Base-by-base conservation (phyloP, 495 filamentous ascomycete species). In the Cairneyella variabilis region DNA sequence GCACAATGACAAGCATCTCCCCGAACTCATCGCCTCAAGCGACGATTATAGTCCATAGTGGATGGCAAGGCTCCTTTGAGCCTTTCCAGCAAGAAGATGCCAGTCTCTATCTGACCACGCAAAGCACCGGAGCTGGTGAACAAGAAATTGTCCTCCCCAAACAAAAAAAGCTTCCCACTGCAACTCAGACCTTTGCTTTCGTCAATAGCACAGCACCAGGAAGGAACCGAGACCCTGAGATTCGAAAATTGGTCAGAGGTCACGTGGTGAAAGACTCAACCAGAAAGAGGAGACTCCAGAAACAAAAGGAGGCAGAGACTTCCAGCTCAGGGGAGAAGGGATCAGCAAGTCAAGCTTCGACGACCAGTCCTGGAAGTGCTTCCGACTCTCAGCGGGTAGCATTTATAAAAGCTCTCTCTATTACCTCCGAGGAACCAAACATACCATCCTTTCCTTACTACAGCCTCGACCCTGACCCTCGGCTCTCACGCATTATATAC, bases 191-290 rank as follows among this genome's bases (percentile, higher is more conserved):
- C 36, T 49, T 49, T 18, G 46, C 28, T 17, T 49, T 49, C 20
- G 28, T 49, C 17, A 49, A 49, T 49, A 36, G 16, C 26, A 23
- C 42, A 14, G 26, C 14, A 12, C 46, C 46, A 17, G 17, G 14
- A 14, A 12, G 46, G 10, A 36, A 49, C 23, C 18, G 26, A 37
- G 46, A 49, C 16, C 46, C 46, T 1, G 46, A 49, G n/a, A 36
- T 49, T 37, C 14, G 46, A 10, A 32, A 32, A 21, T 20, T 49
- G 12, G 46, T 49, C 3, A 36, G 46, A 36, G 28, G 28, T 21
- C 46, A 49, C 26, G 46, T 49, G 28, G 46, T 49, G 14, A 49
- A 37, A 20, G 46, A 49, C 30, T 36, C 28, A 12, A 49, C n/a
- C 4, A 12, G 46, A 36, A 49, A 38, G 28, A 49, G 23, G 28